Evolutionary conservation across 352 stramenopile genomes (phyloP), one percentile per base, ranked within the genome.

Genomic region (Phytophthora sansomeana): DNA sequence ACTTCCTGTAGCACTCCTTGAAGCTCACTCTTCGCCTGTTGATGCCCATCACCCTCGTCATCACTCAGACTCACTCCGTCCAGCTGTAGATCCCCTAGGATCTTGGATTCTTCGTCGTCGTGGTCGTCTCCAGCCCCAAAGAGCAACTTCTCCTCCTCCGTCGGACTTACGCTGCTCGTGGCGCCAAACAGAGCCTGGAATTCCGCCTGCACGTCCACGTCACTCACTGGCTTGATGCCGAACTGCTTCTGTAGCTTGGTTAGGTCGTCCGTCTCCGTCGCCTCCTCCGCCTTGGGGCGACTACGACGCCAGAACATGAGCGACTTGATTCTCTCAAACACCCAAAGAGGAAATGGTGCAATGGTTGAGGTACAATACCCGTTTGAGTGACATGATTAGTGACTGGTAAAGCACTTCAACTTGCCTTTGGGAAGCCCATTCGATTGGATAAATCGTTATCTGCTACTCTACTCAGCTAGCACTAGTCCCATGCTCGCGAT

Each of bases 191-290:
- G 74, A 67, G 72, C 63, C 49, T 77, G 67, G 24, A 93, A 80
- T 42, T 95, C 87, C 36, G 59, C 71, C 63, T 92, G 70, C 17
- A 95, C 81, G 44, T 95, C 83, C 41, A 78, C 80, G 56, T 93
- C 84, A 19, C 60, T 84, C 48, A 92, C 72, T 30, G 81, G 72
- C 32, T 79, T 83, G 67, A 95, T 93, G 5, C 87, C 84, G 54
- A 95, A 91, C 74, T 93, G 80, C 14, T 80, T 76, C 73, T 93
- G 85, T 36, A 93, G 74, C 69, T 83, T 80, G 4, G 38, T 55
- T 21, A 93, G 57, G 24, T 93, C 81, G 36, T 89, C 75, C 19
- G 60, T 75, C 51, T 59, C 50, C 38, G 50, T 54, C 33, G 29
- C 67, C 5, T 17, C 41, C 58, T 24, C 64, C 38, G 67, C 49